phyloP scores from a whole-genome alignment of 768 basidiomycete species.

The Suillus luteus region DNA sequence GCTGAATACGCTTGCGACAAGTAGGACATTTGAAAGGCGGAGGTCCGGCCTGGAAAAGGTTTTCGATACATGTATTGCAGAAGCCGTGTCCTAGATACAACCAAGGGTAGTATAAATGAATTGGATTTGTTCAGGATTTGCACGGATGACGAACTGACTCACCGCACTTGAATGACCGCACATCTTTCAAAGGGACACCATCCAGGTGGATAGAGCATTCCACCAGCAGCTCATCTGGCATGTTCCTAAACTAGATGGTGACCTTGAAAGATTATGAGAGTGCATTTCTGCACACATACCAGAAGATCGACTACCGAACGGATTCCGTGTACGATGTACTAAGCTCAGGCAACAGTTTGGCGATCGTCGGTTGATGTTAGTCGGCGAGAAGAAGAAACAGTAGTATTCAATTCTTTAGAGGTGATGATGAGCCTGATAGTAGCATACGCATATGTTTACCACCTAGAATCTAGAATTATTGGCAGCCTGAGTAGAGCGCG shows the following conservation, averaged over 20 bases:
- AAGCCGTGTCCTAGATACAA: slow-evolving; percentile 34
- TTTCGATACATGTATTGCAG: slow-evolving; percentile 31
- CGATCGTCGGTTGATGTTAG: neutral
- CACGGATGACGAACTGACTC: slow-evolving; percentile 8
- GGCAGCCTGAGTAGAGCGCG: neutral
- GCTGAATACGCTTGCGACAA: slow-evolving; percentile 31
- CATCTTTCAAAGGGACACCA: slow-evolving; percentile 27
- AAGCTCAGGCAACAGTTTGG: neutral
- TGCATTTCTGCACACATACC: slow-evolving; percentile 3
- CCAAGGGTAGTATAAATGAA: slow-evolving; percentile 12
- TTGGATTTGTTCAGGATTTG: slow-evolving; percentile 17
- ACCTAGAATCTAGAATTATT: slow-evolving; percentile 2
- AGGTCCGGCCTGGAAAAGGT: slow-evolving; percentile 19
- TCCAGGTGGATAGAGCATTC: slow-evolving; percentile 37
- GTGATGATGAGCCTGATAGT: neutral
- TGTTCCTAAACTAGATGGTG: slow-evolving; percentile 2
- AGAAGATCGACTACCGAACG: slow-evolving; percentile 5
- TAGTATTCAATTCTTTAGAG: neutral
- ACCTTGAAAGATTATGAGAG: slow-evolving; percentile 5
- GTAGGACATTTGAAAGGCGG: slow-evolving; percentile 26
- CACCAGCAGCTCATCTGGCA: slow-evolving; percentile 25
- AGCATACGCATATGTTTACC: neutral
- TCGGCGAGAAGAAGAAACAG: neutral
- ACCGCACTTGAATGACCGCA: slow-evolving; percentile 35
- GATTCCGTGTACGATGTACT: neutral